phyloP scores from a whole-genome alignment of 495 filamentous ascomycete genomes.

The Penicillium samsonianum region DNA sequence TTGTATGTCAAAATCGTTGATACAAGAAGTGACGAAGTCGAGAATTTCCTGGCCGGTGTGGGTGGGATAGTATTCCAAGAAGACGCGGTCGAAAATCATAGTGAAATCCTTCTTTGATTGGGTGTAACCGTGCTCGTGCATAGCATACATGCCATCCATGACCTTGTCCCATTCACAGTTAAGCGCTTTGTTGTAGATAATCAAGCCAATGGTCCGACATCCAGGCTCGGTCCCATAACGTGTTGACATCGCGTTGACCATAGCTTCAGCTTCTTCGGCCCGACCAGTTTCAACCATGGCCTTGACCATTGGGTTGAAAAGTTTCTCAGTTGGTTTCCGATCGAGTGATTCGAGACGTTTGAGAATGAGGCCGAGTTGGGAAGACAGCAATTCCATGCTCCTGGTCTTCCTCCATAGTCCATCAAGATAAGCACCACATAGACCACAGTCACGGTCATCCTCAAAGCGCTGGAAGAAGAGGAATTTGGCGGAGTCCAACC shows the following conservation, averaged over 20 bases:
- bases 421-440: constrained; percentile 44
- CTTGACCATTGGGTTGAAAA: constrained; percentile 47
- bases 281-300: constrained; percentile 43
- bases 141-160: constrained; percentile 38
- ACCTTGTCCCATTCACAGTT: constrained; percentile 47
- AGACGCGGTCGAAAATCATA: constrained; percentile 44
- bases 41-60: constrained; percentile 37
- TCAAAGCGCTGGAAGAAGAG: constrained; percentile 36
- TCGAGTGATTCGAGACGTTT: constrained; percentile 25
- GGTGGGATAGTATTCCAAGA: constrained; percentile 45
- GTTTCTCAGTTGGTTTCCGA: constrained; percentile 39
- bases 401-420: constrained; percentile 47
- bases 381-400: constrained; percentile 40
- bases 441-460: constrained; percentile 37
- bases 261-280: constrained; percentile 37
- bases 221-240: constrained; percentile 33
- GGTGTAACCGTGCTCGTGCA: constrained; percentile 40
- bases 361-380: constrained; percentile 37
- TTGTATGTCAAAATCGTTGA: constrained; percentile 38
- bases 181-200: constrained; percentile 40
- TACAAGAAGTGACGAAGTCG: constrained; percentile 37
- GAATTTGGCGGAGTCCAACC: constrained; percentile 39
- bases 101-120: constrained; percentile 30
- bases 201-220: constrained; percentile 42
- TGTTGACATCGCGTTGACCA: constrained; percentile 39